Evolutionary conservation across 2,329 filamentous ascomycete genomes (phyloP), one percentile per base, ranked within the genome.

Genomic region (Clonostachys rosea): DNA sequence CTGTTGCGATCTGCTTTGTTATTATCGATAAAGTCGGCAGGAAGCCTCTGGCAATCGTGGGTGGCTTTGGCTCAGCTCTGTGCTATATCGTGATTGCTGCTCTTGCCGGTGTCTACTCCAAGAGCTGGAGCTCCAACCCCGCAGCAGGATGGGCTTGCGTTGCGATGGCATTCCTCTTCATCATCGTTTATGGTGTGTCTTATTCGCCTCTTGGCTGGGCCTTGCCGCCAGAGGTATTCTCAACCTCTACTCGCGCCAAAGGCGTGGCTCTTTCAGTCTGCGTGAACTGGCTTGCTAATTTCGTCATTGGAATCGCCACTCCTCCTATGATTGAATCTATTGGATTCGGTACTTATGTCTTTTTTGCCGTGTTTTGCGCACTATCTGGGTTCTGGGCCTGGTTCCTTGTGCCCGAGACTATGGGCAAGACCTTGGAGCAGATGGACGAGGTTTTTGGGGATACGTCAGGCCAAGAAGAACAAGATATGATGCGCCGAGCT

Each of bases 321-420:
- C 79, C 77, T 0, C 73, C 75, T 2, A 68, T 83, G 40, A 65
- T 81, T 7, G 62, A 76, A 46, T 70, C 73, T 37, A 77, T 73
- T 1, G 65, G 64, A 3, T 73, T 62, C 50, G 69, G 70, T 3
- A 68, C 69, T 0, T 80, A 79, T 48, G 62, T 77, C 7, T 80
- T 81, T 62, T 81, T 79, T 44, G 75, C 73, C 0, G 57, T 69
- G 8, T 78, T 78, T 52, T 79, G 75, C 49, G 52, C 71, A 1
- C 56, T 77, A 2, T 68, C 71, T 1, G 62, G 68, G 4, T 47
- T 74, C 3, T 81, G 75, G 71, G 72, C 74, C 0, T 76, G 59
- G 50, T 68, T 74, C 47, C 75, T 76, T 50, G 71, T 79, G 0
- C 78, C 76, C 1, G 79, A 83, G 56, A 82, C 78, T 3, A 76